These are phyloP conservation scores for Naganishia randhawae DNA, from an alignment of 768 basidiomycete species.

Conservation along the genomic window DNA sequence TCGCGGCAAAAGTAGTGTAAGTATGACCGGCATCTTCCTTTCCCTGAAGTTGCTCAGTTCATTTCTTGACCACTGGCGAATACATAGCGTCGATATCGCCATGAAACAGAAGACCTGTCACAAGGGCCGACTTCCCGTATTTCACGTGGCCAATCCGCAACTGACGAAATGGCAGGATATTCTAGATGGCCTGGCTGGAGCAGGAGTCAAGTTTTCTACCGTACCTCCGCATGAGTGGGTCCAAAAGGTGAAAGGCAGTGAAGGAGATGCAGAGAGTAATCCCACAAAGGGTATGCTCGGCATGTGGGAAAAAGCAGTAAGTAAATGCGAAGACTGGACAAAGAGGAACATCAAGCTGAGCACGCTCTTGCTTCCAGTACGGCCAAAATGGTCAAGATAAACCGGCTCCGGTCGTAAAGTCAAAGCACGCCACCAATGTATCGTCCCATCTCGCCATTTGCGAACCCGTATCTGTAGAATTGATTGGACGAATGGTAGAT, in stretches of 20 bases:
- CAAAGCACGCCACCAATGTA: slow-evolving; percentile 42
- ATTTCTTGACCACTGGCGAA: too few relatives aligned
- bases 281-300: slow-evolving; percentile 52
- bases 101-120: slow-evolving; percentile 26
- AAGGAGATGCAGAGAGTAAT: slow-evolving; percentile 49
- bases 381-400: slow-evolving; percentile 41
- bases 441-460: slow-evolving; percentile 45
- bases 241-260: slow-evolving; percentile 45
- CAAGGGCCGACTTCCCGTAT: slow-evolving; percentile 35
- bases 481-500: slow-evolving; percentile 53
- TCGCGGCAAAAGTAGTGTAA: slow-evolving; percentile 55
- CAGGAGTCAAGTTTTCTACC: slow-evolving; percentile 53
- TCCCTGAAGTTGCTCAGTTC: too few relatives aligned
- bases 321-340: slow-evolving; percentile 16
- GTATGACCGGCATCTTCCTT: slow-evolving; percentile 23
- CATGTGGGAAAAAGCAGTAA: slow-evolving; percentile 43
- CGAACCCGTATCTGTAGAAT: slow-evolving; percentile 39
- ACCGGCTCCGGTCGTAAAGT: slow-evolving; percentile 40
- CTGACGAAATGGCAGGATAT: slow-evolving; percentile 52
- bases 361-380: neutral
- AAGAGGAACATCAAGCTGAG: neutral
- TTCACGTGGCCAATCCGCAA: slow-evolving; percentile 52
- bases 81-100: slow-evolving; percentile 51
- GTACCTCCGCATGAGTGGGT: slow-evolving; percentile 52
- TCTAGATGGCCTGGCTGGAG: slow-evolving; percentile 50